Evolutionary conservation across 352 stramenopile species (phyloP).

Genomic region (Pythium apleroticum): DNA sequence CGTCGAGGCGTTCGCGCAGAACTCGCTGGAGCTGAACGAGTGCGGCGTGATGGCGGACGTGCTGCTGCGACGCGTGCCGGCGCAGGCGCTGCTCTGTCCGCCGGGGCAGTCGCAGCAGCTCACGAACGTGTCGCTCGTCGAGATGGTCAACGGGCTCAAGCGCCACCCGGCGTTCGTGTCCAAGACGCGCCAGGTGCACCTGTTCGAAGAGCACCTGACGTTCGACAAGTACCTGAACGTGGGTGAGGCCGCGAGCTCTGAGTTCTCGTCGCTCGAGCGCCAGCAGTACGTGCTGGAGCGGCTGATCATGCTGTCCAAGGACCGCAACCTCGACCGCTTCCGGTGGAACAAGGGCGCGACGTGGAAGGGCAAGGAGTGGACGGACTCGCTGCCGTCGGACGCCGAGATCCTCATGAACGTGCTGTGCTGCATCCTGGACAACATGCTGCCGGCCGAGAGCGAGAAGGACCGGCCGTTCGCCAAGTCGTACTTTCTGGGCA

Average conservation of each 20-base stretch:
- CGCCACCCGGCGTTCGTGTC: conserved; percentile 74
- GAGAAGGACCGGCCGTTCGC: conserved; percentile 80
- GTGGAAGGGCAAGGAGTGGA: conserved; percentile 88
- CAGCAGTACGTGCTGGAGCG: conserved; percentile 85
- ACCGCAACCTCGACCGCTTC: conserved; percentile 81
- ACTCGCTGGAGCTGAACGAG: conserved; percentile 76
- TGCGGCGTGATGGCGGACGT: conserved; percentile 80
- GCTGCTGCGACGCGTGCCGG: conserved; percentile 63
- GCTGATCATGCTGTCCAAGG: conserved; percentile 85
- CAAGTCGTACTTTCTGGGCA: conserved; percentile 80
- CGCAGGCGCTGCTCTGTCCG: conserved; percentile 74
- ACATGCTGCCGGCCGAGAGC: conserved; percentile 75
- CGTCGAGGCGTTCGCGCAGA: conserved; percentile 78
- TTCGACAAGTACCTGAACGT: conserved; percentile 90
- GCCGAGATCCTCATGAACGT: conserved; percentile 88
- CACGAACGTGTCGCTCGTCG: conserved; percentile 78
- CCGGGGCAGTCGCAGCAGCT: conserved; percentile 72
- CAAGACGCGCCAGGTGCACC: conserved; percentile 67
- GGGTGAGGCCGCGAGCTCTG: conserved; percentile 60
- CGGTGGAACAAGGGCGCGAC: conserved; percentile 79
- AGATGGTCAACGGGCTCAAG: conserved; percentile 69
- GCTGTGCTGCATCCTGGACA: conserved; percentile 88
- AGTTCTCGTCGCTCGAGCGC: conserved; percentile 74
- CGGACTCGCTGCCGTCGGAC: conserved; percentile 71
- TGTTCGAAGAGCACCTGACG: conserved; percentile 79